Evolutionary conservation across 2,329 filamentous ascomycete species (phyloP), one percentile per base, ranked within the genome.

Genomic region (Cercospora sesami): DNA sequence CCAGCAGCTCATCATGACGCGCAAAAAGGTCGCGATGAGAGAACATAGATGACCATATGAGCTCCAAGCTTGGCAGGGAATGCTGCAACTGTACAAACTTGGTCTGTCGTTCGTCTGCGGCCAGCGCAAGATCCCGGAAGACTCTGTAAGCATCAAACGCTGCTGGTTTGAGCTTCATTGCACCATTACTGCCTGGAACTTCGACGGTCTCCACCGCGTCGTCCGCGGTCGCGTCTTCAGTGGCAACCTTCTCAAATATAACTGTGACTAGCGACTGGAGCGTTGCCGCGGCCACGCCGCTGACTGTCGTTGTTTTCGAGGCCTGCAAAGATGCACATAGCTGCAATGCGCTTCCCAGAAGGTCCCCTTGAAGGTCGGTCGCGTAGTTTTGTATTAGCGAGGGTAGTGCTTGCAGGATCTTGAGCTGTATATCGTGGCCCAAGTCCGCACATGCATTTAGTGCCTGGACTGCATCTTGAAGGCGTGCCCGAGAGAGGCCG

Each of bases 231-330:
- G 89, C 89, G 78, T 97, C 93, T 82, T 97, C 93, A 5, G 83
- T 82, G 0, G 89, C 87, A 1, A 97, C 93, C 78, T 96, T 95
- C 78, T 98, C 95, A 79, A 97, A 98, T 0, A 97, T 91, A 0
- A 92, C 91, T 33, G 95, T 92, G 7, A 98, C 90, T 14, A 99
- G 86, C 79, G 98, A 95, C 80, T 97, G 94, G 64, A 99, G 83
- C 2, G 95, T 98, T n/a, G 95, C 95, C 28, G 94, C 93, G 9
- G 95, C 95, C 1, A 96, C 98, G 74, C 96, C 96, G 77, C 94
- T 96, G 73, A 99, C 93, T 62, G 96, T 93, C 28, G 90, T 89
- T 81, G 94, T 96, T 81, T 97, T 98, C 79, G 91, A 95, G 66
- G 89, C 90, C 80, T 98, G 94, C 60, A 99, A 81, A 61, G 92